Conservation (phyloP, 331 rosid genomes). For the Phaseolus coccineus region DNA sequence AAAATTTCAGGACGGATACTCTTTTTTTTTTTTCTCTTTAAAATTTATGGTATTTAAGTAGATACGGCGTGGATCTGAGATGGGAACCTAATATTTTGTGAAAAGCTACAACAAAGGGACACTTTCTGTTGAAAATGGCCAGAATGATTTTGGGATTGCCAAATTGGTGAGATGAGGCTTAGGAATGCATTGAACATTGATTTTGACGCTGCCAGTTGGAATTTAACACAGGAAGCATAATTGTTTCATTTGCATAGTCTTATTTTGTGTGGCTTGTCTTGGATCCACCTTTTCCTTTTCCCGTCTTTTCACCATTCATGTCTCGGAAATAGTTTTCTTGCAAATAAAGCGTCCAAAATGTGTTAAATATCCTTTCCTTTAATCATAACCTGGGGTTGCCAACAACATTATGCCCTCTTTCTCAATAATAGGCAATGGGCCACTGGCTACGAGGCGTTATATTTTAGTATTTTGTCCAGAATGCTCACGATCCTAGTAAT, state of each 20-base stretch:
- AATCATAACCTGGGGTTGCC: conserved; percentile 42
- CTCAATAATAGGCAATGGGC: conserved; percentile 34
- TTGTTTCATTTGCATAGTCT: conserved; percentile 32
- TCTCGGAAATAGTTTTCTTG: conserved; percentile 47
- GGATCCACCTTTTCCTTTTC: conserved; percentile 37
- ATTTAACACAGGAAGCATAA: conserved; percentile 32
- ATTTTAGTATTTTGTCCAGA: conserved; percentile 24
- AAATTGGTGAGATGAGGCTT: conserved; percentile 45
- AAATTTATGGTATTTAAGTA: conserved; percentile 10
- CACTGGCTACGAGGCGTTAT: conserved; percentile 34
- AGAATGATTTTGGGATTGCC: conserved; percentile 35
- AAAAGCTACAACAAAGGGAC: conserved; percentile 38
- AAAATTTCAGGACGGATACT: not conserved
- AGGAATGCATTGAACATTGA: conserved; percentile 47
- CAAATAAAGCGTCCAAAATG: conserved; percentile 45
- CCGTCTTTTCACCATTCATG: conserved; percentile 40
- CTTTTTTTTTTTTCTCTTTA: not conserved
- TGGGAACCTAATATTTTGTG: conserved; percentile 44
- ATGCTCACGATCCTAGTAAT: conserved; percentile 35
- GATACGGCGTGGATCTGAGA: conserved; percentile 30
- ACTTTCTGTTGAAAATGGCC: conserved; percentile 45
- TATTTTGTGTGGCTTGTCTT: conserved; percentile 42
- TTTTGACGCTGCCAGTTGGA: conserved; percentile 53
- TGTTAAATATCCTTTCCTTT: conserved; percentile 48
- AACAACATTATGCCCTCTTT: conserved; percentile 37